Percentiles rank a stretch among this genome's conserved stretches.
These are phyloP conservation scores for Boletellus ananiceps DNA, from an alignment of 768 basidiomycete genomes.

Conservation along the genomic window DNA sequence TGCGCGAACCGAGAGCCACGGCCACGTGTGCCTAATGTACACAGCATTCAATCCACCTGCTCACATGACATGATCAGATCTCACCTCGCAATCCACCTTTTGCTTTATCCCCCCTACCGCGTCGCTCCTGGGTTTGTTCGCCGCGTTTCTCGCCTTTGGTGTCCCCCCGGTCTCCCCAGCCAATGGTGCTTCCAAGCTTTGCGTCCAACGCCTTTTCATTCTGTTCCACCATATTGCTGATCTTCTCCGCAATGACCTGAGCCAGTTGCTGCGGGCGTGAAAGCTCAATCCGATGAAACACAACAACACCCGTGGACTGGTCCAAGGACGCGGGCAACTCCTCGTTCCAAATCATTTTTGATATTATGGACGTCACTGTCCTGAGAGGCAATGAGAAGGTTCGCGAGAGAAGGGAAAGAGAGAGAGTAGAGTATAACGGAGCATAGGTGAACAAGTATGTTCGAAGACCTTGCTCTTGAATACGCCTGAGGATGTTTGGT, in stretches of 20 bases:
- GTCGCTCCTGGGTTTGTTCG: conserved; percentile 73
- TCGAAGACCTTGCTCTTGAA: conserved; percentile 94
- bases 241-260: conserved; percentile 83
- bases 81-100: conserved; percentile 59
- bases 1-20: conserved; percentile 80
- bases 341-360: conserved; percentile 98
- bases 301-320: conserved; percentile 82
- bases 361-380: conserved; percentile 77
- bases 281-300: conserved; percentile 90
- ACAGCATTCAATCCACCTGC: neutral
- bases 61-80: conserved; percentile 9
- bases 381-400: conserved; percentile 83
- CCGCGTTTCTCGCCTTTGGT: conserved; percentile 72
- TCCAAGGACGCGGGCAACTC: conserved; percentile 92
- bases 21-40: conserved; percentile 51
- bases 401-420: conserved; percentile 78
- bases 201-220: conserved; percentile 86
- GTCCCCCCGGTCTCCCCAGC: conserved; percentile 48
- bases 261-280: conserved; percentile 88
- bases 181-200: conserved; percentile 67
- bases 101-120: conserved; percentile 61
- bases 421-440: conserved; percentile 87
- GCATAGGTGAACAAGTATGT: conserved; percentile 98
- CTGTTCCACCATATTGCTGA: conserved; percentile 80
- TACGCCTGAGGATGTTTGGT: conserved; percentile 57